These are phyloP conservation scores for Oryza australiensis DNA, from an alignment of 176 grass and related monocot species.

Conservation along the genomic window DNA sequence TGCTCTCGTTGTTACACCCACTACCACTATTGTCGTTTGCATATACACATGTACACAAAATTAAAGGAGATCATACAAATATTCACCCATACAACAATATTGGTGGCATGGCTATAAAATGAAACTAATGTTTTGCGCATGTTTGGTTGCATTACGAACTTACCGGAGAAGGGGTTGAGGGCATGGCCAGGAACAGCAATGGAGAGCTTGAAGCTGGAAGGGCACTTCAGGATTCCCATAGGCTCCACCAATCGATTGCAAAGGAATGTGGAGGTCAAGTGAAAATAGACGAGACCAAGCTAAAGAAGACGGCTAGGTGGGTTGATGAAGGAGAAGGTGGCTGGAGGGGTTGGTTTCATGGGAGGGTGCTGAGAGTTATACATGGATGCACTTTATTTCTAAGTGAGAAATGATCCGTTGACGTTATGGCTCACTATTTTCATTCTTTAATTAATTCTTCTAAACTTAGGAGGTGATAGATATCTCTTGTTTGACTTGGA, in stretches of 20 bases:
- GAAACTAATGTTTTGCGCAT: background rate
- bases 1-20: constrained; percentile 12
- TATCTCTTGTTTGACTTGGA: background rate
- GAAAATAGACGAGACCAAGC: background rate
- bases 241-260: background rate
- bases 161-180: constrained; percentile 48
- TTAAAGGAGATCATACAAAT: background rate
- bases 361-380: constrained; percentile 1
- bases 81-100: background rate
- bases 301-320: background rate
- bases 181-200: constrained; percentile 40
- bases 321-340: background rate
- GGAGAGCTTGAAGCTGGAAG: constrained; percentile 51
- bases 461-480: background rate
- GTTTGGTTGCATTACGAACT: background rate
- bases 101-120: background rate
- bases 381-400: background rate
- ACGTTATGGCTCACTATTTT: background rate
- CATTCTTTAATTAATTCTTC: background rate
- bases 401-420: background rate
- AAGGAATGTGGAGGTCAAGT: background rate
- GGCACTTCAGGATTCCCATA: background rate
- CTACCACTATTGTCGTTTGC: background rate
- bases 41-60: background rate
- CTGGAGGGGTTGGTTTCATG: background rate